phyloP scores from a whole-genome alignment of 345 rosid genomes.

The Reutealis trisperma region DNA sequence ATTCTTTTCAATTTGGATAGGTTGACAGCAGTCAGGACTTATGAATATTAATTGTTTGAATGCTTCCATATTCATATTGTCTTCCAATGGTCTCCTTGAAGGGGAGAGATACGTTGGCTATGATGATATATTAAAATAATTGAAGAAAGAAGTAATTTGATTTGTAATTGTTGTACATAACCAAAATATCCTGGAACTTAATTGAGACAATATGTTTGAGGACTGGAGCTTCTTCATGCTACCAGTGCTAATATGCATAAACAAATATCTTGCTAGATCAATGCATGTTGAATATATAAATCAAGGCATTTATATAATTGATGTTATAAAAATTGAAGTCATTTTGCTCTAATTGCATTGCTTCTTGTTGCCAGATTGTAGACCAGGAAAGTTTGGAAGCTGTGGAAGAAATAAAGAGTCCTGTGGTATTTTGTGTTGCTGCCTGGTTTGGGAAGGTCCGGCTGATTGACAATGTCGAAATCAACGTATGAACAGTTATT shows the following conservation, averaged over 20 bases:
- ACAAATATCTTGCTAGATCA: no score
- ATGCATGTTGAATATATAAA: neutral
- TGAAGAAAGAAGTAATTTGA: no score
- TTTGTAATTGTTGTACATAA: neutral
- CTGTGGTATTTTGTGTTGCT: conserved; percentile 70
- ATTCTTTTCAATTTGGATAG: no score
- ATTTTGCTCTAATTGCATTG: conserved; percentile 8
- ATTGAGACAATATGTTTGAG: neutral
- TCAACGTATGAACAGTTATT: conserved; percentile 29
- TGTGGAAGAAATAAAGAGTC: conserved; percentile 54
- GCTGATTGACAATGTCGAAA: conserved; percentile 83
- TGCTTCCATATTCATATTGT: no score
- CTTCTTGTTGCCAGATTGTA: conserved; percentile 45
- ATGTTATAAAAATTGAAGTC: neutral
- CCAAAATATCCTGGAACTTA: neutral
- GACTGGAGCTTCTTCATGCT: no score
- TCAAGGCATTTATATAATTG: neutral
- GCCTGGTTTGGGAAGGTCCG: conserved; percentile 86
- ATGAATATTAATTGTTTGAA: no score
- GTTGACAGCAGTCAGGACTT: no score
- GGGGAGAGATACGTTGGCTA: no score
- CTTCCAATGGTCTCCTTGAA: no score
- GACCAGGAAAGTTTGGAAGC: conserved; percentile 66
- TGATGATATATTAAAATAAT: no score
- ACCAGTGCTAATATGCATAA: no score